Conservation (phyloP, 768 basidiomycete species). For the Tubosaeta sp. region DNA sequence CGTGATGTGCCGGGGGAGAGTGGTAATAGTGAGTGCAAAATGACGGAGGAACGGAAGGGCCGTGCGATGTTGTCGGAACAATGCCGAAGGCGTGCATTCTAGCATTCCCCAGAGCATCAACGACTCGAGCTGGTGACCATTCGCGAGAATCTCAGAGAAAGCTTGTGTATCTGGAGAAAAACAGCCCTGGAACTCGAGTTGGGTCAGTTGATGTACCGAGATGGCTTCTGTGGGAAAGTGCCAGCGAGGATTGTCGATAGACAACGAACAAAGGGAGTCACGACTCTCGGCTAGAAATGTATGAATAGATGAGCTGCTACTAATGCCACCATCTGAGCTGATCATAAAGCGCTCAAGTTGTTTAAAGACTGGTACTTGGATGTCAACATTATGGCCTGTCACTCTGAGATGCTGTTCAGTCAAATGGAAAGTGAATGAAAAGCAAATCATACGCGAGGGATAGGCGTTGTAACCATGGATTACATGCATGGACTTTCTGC, state of each 20-base stretch:
- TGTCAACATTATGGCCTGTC: conserved; percentile 41
- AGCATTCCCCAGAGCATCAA: conserved; percentile 53
- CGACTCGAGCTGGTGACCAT: conserved; percentile 62
- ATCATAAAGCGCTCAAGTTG: conserved; percentile 59
- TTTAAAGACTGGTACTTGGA: conserved; percentile 46
- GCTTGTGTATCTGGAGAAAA: conserved; percentile 47
- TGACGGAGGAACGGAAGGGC: conserved; percentile 61
- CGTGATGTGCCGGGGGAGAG: conserved; percentile 37
- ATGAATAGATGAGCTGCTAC: conserved; percentile 34
- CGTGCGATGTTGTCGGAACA: conserved; percentile 42
- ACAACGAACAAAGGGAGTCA: conserved; percentile 47
- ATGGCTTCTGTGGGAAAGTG: conserved; percentile 50
- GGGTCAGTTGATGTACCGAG: conserved; percentile 59
- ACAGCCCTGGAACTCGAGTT: conserved; percentile 57
- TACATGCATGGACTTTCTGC: conserved; percentile 46
- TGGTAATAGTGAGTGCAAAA: conserved; percentile 53
- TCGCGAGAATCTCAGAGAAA: conserved; percentile 54
- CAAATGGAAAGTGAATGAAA: not conserved
- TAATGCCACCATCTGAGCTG: conserved; percentile 38
- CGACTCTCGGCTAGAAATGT: conserved; percentile 51
- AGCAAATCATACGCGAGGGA: conserved; percentile 45
- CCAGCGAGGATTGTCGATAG: conserved; percentile 53
- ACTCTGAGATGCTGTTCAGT: conserved; percentile 12
- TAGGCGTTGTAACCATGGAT: conserved; percentile 51
- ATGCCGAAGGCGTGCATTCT: conserved; percentile 46